Evolutionary conservation across 768 basidiomycete genomes (phyloP).

Genomic region (Russula sp.): DNA sequence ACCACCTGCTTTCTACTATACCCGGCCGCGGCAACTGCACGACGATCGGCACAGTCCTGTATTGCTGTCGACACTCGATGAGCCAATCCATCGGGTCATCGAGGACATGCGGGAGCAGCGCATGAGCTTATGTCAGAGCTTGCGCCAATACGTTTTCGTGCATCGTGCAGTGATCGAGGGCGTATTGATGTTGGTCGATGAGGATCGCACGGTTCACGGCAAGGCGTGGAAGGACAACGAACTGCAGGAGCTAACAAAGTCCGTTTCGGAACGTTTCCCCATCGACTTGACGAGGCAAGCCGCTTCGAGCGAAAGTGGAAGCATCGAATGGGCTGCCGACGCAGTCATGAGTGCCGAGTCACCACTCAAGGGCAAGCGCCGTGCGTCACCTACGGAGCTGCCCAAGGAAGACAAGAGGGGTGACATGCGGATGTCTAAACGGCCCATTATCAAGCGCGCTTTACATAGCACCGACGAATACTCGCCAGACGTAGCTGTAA

Average conservation of each 20-base stretch:
- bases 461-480: constrained; percentile 32
- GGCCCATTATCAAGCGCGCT: constrained; percentile 62
- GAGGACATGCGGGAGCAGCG: constrained; percentile 95
- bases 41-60: constrained; percentile 49
- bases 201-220: constrained; percentile 50
- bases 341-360: constrained; percentile 3
- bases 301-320: constrained; percentile 20
- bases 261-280: constrained; percentile 25
- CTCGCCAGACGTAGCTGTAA: constrained; percentile 2
- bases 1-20: constrained; percentile 49
- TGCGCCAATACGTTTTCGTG: constrained; percentile 92
- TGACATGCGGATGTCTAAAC: constrained; percentile 55
- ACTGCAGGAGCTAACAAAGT: constrained; percentile 30
- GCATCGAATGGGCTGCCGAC: constrained; percentile 5
- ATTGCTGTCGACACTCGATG: constrained; percentile 57
- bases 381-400: constrained; percentile 69
- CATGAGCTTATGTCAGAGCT: constrained; percentile 94
- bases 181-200: constrained; percentile 70
- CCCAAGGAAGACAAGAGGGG: constrained; percentile 59
- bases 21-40: constrained; percentile 61
- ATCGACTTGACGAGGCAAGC: background rate
- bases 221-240: constrained; percentile 30
- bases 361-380: constrained; percentile 56
- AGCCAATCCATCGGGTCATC: constrained; percentile 78
- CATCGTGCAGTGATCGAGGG: constrained; percentile 85